These are phyloP conservation scores for Wickerhamiella pararugosa DNA, from an alignment of 1,139 yeast species.

Conservation along the genomic window DNA sequence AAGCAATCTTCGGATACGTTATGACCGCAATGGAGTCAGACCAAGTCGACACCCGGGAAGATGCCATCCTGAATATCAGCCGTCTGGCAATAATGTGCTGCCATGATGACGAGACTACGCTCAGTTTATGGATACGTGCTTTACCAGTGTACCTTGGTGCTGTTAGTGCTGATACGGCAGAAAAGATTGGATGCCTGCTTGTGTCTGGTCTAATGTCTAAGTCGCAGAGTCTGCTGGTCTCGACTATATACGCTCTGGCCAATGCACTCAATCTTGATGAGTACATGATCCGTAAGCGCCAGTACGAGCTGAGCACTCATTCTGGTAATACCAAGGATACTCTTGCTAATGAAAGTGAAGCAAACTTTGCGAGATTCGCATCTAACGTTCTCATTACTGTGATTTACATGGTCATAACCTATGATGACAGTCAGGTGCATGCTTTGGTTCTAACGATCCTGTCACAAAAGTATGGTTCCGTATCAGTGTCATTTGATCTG, in stretches of 20 bases:
- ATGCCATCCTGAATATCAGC: constrained; percentile 5
- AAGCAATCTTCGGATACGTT: constrained; percentile 3
- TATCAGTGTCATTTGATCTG: constrained; percentile 26
- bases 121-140: constrained; percentile 8
- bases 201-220: constrained; percentile 15
- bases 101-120: constrained; percentile 9
- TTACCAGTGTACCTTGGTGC: constrained; percentile 13
- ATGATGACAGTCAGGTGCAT: constrained; percentile 63
- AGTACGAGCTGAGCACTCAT: constrained; percentile 1
- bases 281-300: constrained; percentile 7
- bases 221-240: constrained; percentile 31
- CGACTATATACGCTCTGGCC: constrained; percentile 73
- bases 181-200: constrained; percentile 18
- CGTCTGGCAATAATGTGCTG: constrained; percentile 8
- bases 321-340: background rate
- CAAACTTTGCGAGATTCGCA: constrained; percentile 34
- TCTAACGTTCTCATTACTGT: constrained; percentile 58
- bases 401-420: constrained; percentile 52
- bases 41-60: constrained; percentile 6
- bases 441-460: constrained; percentile 69
- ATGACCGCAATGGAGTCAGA: constrained; percentile 6
- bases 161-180: constrained; percentile 12
- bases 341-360: background rate
- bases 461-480: constrained; percentile 56
- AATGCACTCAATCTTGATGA: constrained; percentile 53